Percentiles rank a stretch among this genome's conserved stretches.
phyloP scores from a whole-genome alignment of 805 yeast species.

The Myxozyma nipponensis region DNA sequence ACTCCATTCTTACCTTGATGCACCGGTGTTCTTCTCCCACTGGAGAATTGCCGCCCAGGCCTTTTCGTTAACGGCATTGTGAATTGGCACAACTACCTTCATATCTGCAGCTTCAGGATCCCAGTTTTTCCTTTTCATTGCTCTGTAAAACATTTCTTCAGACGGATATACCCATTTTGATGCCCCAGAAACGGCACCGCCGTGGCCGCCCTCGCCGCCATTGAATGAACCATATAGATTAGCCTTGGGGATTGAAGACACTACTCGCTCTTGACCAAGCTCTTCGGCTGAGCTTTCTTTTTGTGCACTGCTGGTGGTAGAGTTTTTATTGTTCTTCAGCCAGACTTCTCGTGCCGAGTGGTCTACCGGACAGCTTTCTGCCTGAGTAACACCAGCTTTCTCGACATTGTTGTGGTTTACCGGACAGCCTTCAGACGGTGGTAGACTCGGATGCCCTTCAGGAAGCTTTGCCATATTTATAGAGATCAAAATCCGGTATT shows the following conservation, averaged over 20 bases:
- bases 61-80: constrained; percentile 86
- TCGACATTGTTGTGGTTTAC: constrained; percentile 25
- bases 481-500: too few species aligned
- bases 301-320: constrained; percentile 26
- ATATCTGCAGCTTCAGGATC: constrained; percentile 76
- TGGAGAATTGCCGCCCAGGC: constrained; percentile 80
- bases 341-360: constrained; percentile 57
- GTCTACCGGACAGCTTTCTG: constrained; percentile 56
- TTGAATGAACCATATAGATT: constrained; percentile 33
- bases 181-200: constrained; percentile 22
- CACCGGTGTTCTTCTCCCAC: constrained; percentile 61
- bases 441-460: too few species aligned
- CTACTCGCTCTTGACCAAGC: constrained; percentile 65
- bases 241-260: constrained; percentile 71
- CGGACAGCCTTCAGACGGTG: constrained; percentile 24
- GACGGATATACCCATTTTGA: constrained; percentile 93
- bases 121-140: constrained; percentile 90
- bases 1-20: constrained; percentile 40
- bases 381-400: constrained; percentile 35
- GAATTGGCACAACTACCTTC: constrained; percentile 89
- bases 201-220: constrained; percentile 32
- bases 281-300: not conserved
- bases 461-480: too few species aligned
- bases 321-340: constrained; percentile 40
- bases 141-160: constrained; percentile 88